Evolutionary conservation across 1,139 yeast genomes (phyloP), one percentile per base, ranked within the genome.

Genomic region (Suhomyces anneliseae): DNA sequence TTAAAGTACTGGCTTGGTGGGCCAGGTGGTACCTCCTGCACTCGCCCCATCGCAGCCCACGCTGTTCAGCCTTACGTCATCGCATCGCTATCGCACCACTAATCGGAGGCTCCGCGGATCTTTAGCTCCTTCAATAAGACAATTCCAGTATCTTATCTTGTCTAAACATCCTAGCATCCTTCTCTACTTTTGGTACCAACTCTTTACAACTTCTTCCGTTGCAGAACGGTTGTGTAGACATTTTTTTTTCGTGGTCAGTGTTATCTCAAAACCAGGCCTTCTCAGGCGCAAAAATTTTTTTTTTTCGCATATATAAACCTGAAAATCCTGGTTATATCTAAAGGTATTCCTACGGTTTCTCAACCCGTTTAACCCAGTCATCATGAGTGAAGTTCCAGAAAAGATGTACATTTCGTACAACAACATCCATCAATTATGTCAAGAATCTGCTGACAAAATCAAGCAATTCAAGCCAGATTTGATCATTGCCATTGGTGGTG

Each of bases 371-470:
- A 34, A 27, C 6, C 7, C 31, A 11, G n/a, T 32, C 39, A 34
- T 10, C 38, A 52, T 54, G 55, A 62, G 59, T 39, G 76, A 69
- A 40, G 64, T 65, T 39, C 65, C 64, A 44, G 51, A 62, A 34
- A 90, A 90, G 72, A 76, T 85, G 72, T 90, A 85, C 77, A 88
- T 92, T 59, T 85, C 95, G 51, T 92, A 92, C 82, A 89, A 92
- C 76, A 85, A 89, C 66, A 84, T 92, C 47, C 98, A 92, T 74
- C 95, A 92, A 73, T 80, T 90, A 56, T 92, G 97, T 68, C 96
- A 90, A 70, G 85, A 85, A 63, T 78, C 86, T 27, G 96, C 97
- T 19, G 82, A 76, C 50, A 77, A 78, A 54, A 82, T 90, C 61
- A 80, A 87, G 66, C 76, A 74, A 3, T 56, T 56, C 67, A 81